Percentiles rank a stretch among this genome's conserved stretches.
These are phyloP conservation scores for Euryodendron excelsum DNA, from an alignment of 148 eudicot species.

Conservation along the genomic window DNA sequence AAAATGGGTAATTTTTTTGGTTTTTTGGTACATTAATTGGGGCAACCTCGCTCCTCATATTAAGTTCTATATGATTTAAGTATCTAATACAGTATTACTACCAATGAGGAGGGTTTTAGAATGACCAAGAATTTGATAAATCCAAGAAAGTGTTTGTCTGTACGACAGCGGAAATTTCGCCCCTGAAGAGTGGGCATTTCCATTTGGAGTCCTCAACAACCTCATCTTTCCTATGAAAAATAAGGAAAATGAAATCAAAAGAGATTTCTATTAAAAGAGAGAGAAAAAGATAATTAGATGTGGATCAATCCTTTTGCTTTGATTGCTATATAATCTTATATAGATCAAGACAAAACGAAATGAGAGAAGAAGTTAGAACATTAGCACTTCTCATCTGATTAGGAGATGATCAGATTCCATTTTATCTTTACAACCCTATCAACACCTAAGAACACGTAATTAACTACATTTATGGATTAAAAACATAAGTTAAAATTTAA, in stretches of 20 bases:
- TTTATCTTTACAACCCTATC: constrained; percentile 15
- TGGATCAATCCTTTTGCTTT: neutral
- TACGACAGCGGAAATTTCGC: constrained; percentile 16
- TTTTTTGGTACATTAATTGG: too few relatives aligned
- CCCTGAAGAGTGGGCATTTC: constrained; percentile 20
- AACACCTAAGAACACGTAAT: neutral
- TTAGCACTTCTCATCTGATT: neutral
- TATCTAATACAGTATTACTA: too few relatives aligned
- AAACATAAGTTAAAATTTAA: neutral
- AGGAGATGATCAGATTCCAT: neutral
- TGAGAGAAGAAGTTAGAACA: neutral
- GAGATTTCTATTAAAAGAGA: neutral
- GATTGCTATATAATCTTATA: neutral
- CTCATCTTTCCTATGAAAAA: too few relatives aligned
- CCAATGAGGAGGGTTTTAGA: neutral
- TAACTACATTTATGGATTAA: neutral
- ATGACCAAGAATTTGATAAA: neutral
- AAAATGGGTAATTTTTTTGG: too few relatives aligned
- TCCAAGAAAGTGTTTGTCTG: constrained; percentile 7
- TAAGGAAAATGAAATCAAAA: too few relatives aligned
- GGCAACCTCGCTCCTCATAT: too few relatives aligned
- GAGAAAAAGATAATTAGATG: too few relatives aligned
- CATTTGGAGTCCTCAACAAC: too few relatives aligned
- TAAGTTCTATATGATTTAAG: too few relatives aligned
- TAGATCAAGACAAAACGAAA: neutral